Conservation (phyloP, 306 rosid genomes). For the Quercus rubra region DNA sequence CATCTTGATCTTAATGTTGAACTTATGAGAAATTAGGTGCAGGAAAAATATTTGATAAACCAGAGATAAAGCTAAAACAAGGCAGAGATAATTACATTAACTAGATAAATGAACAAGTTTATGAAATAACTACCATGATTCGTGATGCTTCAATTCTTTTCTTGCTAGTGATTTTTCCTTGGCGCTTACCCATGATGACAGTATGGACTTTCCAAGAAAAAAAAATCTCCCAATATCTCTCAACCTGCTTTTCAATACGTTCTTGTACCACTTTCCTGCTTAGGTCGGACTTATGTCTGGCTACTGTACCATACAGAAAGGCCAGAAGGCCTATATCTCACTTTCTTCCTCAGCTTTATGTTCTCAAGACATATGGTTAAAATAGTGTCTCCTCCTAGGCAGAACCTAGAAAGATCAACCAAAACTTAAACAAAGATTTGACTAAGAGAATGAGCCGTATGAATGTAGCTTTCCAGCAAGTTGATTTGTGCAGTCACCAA, state of each 20-base stretch:
- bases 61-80: not conserved
- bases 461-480: not conserved
- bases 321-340: too few species aligned
- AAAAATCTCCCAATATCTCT: conserved; percentile 20
- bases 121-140: conserved; percentile 36
- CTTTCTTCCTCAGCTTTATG: not conserved
- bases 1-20: not conserved
- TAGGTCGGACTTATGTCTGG: conserved; percentile 28
- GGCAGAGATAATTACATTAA: not conserved
- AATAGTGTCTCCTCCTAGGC: conserved; percentile 9
- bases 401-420: conserved; percentile 14
- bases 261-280: conserved; percentile 20
- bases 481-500: not conserved
- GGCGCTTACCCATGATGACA: conserved; percentile 46
- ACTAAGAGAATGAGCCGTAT: not conserved
- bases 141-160: conserved; percentile 33
- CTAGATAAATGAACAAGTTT: conserved; percentile 4
- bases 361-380: not conserved
- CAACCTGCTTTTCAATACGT: conserved; percentile 20
- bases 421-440: not conserved
- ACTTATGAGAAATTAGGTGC: not conserved
- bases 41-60: not conserved
- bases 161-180: conserved; percentile 54
- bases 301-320: conserved; percentile 12
- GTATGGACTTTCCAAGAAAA: not conserved